Conservation (phyloP, 108 stramenopile species). For the Fistulifera solaris region DNA sequence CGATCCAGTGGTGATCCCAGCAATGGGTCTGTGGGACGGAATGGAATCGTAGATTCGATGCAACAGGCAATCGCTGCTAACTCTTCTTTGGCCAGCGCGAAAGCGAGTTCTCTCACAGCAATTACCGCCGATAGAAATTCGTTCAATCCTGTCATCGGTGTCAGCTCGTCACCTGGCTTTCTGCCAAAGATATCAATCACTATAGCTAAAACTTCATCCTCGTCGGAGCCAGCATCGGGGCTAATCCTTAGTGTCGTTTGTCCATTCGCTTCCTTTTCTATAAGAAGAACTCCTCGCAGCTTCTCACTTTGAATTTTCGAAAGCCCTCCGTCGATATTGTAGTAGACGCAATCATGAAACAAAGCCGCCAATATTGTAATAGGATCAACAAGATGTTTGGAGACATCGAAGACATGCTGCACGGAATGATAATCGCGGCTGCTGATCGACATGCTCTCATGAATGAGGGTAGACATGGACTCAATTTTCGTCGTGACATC, state of each 20-base stretch:
- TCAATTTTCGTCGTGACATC: slow-evolving; percentile 17
- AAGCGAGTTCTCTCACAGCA: slow-evolving; percentile 26
- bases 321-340: slow-evolving; percentile 38
- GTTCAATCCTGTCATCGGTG: slow-evolving; percentile 31
- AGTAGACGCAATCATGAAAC: slow-evolving; percentile 57
- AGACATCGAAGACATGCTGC: slow-evolving; percentile 48
- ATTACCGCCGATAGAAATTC: slow-evolving; percentile 42
- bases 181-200: slow-evolving; percentile 36
- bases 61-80: slow-evolving; percentile 41
- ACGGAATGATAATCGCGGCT: slow-evolving; percentile 44
- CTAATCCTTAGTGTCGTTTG: too few species aligned
- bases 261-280: slow-evolving; percentile 3
- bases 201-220: slow-evolving; percentile 21
- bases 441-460: slow-evolving; percentile 39
- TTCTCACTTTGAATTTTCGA: slow-evolving; percentile 21
- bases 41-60: slow-evolving; percentile 58
- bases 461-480: slow-evolving; percentile 33
- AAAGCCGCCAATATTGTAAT: slow-evolving; percentile 32
- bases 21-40: slow-evolving; percentile 19
- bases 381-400: slow-evolving; percentile 25
- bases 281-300: slow-evolving; percentile 15
- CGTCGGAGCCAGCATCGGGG: neutral
- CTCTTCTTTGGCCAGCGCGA: slow-evolving; percentile 9
- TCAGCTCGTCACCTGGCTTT: slow-evolving; percentile 20
- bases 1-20: slow-evolving; percentile 22